Evolutionary conservation across 495 filamentous ascomycete species (phyloP), one percentile per base, ranked within the genome.

Genomic region (Talaromyces stipitatus): DNA sequence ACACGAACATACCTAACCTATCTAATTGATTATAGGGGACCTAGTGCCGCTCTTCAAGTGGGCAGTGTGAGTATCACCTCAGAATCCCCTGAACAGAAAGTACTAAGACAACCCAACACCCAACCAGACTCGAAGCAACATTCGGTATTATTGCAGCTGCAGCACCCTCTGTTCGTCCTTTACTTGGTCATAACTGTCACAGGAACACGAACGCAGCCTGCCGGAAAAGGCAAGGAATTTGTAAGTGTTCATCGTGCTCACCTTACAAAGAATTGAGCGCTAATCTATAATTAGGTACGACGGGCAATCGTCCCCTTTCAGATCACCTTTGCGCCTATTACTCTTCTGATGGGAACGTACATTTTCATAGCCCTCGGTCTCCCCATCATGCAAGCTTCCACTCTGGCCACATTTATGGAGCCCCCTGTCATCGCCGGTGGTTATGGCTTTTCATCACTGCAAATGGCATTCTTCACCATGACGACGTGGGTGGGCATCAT

Each of bases 351-450:
- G 56, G 72, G 73, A 36, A 62, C 66, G 27, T 78, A 74, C 61
- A 72, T 70, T 36, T 61, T 75, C 8, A 71, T 79, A 38, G 71
- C 65, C 46, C 76, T 79, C 41, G 78, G 76, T 6, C 75, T 75
- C 57, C 70, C 69, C 30, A 70, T 79, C 23, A 66, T 68, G 10
- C 63, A 68, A 41, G 66, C 66, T 29, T 64, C 68, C 12, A 61
- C 67, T 2, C 67, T 69, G 0, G 63, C 70, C 3, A 66, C 50
- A 16, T 58, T n/a, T 27, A 41, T 41, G 36, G 36, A 41, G 5
- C 36, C 36, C 18, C 77, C 78, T 16, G 59, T 62, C 27, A 61
- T 63, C 10, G 61, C 51, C 2, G 75, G 75, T n/a, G 78, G 78
- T 11, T 81, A 81, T 61, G 77, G 76, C 18, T 81, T 80, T 55